Base-by-base conservation (phyloP, 2,329 filamentous ascomycete genomes). In the Aspergillus fijiensis region DNA sequence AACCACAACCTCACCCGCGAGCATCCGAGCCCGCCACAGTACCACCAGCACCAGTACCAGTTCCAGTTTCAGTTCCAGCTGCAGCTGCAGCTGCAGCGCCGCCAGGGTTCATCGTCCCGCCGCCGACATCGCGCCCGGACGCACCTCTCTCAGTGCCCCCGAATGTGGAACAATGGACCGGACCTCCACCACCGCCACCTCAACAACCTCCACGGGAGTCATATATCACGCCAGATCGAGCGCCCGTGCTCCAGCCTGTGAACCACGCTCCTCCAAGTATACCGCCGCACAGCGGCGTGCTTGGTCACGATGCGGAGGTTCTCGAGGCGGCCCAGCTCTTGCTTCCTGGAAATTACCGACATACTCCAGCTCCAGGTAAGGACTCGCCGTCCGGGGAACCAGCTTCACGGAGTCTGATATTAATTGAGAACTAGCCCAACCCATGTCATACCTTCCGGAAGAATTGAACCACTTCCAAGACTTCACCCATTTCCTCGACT, bases 281-380 rank as follows among this genome's bases (percentile, higher is more conserved):
- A 16, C 60, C 61, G 21, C 55, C 56, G 3, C 69, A 69, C 58
- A 59, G 67, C 14, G 49, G 29, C 9, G 68, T 61, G 21, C 66
- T 69, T n/a, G 60, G 64, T 35, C 72, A 73, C 59, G 72, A 74
- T 59, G 65, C 72, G 3, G 71, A 73, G 19, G 72, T 74, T 62
- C 86, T 74, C 4, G 70, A 74, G 58, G 72, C 72, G 19, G 72
- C 72, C 3, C 72, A 74, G 49, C 60, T 74, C 42, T 67, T 74
- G 48, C 67, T 74, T 33, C 72, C 72, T 2, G 68, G 67, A 7
- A 68, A 65, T 53, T 74, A 72, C 59, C 65, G 67, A 42, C 64
- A 67, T 27, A 59, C 68, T 50, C 57, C 68, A 33, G 59, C 60
- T 1, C 57, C 61, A 29, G 27, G 61, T 62, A 55, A 35, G 23